A percentile compares a stretch with the other conserved stretches of the same genome.
Conservation (phyloP, 768 basidiomycete species). For the Chalciporus sphaerocephalus region DNA sequence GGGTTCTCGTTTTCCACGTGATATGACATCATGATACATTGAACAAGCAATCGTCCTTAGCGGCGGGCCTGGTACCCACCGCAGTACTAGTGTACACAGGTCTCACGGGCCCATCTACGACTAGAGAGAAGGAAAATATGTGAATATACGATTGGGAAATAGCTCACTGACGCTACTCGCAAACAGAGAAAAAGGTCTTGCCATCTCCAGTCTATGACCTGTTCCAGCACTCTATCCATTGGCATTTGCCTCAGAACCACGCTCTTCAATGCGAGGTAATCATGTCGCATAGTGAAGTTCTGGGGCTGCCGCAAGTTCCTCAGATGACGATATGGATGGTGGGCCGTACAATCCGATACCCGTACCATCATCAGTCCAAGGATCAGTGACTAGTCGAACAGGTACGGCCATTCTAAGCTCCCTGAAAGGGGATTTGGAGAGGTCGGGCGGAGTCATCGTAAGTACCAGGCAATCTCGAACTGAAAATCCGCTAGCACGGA, state of each 20-base stretch:
- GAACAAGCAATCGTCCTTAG: neutral
- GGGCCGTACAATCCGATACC: slow-evolving; percentile 11
- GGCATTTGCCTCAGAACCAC: neutral
- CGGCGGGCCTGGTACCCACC: too few relatives aligned
- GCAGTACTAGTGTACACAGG: too few relatives aligned
- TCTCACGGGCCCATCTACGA: too few relatives aligned
- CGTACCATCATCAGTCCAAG: slow-evolving; percentile 41
- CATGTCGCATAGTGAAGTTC: slow-evolving; percentile 8
- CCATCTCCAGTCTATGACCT: neutral
- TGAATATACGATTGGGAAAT: neutral
- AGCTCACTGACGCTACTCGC: neutral
- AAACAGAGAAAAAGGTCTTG: neutral
- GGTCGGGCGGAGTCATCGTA: slow-evolving; percentile 55
- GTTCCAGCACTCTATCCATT: neutral
- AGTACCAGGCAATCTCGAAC: slow-evolving; percentile 67
- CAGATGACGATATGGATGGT: slow-evolving; percentile 20
- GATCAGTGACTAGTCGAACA: slow-evolving; percentile 60
- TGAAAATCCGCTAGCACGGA: slow-evolving; percentile 59
- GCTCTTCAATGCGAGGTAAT: neutral
- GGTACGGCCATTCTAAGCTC: slow-evolving; percentile 63
- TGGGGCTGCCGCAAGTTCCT: slow-evolving; percentile 17
- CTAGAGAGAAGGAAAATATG: neutral
- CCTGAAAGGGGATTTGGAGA: slow-evolving; percentile 48
- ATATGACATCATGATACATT: slow-evolving; percentile 20
- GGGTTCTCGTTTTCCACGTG: slow-evolving; percentile 16